Evolutionary conservation across 768 basidiomycete genomes (phyloP), one percentile per base, ranked within the genome.

Genomic region (Dioszegia crocea): DNA sequence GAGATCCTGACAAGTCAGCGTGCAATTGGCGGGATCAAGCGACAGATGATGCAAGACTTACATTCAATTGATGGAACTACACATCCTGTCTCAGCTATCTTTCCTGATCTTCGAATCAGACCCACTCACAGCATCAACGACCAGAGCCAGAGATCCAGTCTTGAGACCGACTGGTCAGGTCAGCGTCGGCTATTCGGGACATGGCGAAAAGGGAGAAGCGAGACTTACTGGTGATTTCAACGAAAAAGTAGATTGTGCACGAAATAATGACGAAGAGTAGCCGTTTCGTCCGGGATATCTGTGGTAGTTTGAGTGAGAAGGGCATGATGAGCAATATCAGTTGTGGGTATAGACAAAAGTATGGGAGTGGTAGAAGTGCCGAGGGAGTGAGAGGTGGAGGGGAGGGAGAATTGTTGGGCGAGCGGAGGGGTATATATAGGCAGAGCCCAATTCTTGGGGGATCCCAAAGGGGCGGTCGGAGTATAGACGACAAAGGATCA

Each of bases 41-140:
- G 9, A 5, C n/a, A 55, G 53, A 9, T 3, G 44, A 14, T 46
- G 27, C 17, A 21, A 23, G 31, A 69, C 80, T 61, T 67, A 82
- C 82, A 74, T 82, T 83, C 9, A 83, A 65, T 68, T 83, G 83
- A 75, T 83, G 83, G 65, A 83, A 83, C 82, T 83, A 52, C n/a
- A 23, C n/a, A 11, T 21, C 5, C 16, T 21, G 40, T 59, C 23
- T 53, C 51, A 52, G 39, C 29, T 49, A n/a, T 6, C 6, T 8
- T 12, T 19, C 31, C 2, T 33, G 47, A 27, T 24, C 9, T 10
- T 31, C 33, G 14, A 33, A 41, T 17, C 40, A 54, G 21, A 39
- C 40, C 43, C 52, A 80, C 82, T 62, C 44, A 83, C 82, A 36
- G 83, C 83, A 72, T 84, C 83, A 59, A 82, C 83, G 70, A 83